Evolutionary conservation across 176 grass and related monocot genomes (phyloP).

Genomic region (Poa annua): DNA sequence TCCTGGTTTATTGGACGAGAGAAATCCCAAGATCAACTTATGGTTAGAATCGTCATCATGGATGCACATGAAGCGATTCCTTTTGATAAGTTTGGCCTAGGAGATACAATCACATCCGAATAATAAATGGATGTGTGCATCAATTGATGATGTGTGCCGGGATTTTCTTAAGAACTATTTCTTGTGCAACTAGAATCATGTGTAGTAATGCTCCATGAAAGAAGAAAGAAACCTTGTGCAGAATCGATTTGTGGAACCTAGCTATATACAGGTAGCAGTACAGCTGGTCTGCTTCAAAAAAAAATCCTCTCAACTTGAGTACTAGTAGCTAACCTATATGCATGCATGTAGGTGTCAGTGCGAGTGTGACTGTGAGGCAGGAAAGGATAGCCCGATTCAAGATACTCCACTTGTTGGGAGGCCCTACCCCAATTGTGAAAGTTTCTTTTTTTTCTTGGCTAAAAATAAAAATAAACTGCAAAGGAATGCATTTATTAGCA

Average conservation of each 20-base stretch:
- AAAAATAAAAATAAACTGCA: background rate
- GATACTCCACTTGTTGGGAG: background rate
- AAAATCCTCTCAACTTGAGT: background rate
- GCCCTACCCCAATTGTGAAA: background rate
- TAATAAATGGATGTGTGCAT: too few relatives aligned
- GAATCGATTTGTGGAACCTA: background rate
- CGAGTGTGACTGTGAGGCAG: slow-evolving; percentile 6
- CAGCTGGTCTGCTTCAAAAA: background rate
- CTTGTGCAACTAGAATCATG: background rate
- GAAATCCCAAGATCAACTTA: too few relatives aligned
- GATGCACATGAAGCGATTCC: too few relatives aligned
- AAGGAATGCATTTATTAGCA: background rate
- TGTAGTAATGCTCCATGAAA: background rate
- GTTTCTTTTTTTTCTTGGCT: too few relatives aligned
- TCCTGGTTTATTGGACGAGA: too few relatives aligned
- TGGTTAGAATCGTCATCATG: too few relatives aligned
- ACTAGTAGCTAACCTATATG: background rate
- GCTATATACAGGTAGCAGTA: background rate
- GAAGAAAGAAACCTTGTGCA: background rate
- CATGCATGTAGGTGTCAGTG: background rate
- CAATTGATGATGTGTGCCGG: too few relatives aligned
- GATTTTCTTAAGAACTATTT: too few relatives aligned
- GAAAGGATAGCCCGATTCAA: background rate
- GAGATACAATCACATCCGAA: too few relatives aligned
- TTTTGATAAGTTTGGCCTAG: too few relatives aligned